Conservation (phyloP, 2,329 filamentous ascomycete genomes). For the Aspergillus sojae region DNA sequence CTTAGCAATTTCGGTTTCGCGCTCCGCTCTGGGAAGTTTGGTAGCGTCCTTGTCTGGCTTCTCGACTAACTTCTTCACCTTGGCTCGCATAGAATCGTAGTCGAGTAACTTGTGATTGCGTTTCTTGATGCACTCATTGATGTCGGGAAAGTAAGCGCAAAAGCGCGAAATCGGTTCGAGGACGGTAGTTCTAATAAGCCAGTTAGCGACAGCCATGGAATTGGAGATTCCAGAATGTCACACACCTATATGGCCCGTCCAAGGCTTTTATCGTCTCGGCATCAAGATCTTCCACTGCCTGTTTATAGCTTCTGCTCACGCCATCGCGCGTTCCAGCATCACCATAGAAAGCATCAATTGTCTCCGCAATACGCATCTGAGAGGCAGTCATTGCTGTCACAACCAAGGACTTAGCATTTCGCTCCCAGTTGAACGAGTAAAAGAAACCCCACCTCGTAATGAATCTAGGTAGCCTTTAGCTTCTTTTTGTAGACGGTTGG, state of each 20-base stretch:
- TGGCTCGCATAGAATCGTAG: slow-evolving; percentile 92
- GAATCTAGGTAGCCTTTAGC: slow-evolving; percentile 98
- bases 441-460: slow-evolving; percentile 68
- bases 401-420: slow-evolving; percentile 12
- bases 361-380: slow-evolving; percentile 72
- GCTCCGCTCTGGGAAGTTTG: slow-evolving; percentile 92
- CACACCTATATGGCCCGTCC: slow-evolving; percentile 86
- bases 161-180: slow-evolving; percentile 94
- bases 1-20: slow-evolving; percentile 93
- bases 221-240: slow-evolving; percentile 1
- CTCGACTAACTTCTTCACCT: slow-evolving; percentile 95
- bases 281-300: slow-evolving; percentile 95
- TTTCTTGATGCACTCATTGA: slow-evolving; percentile 99
- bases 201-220: not conserved
- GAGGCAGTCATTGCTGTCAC: slow-evolving; percentile 90
- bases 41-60: slow-evolving; percentile 98
- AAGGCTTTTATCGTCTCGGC: slow-evolving; percentile 98
- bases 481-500: slow-evolving; percentile 90
- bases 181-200: slow-evolving; percentile 72
- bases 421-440: not conserved
- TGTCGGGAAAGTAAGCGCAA: slow-evolving; percentile 97
- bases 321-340: slow-evolving; percentile 93
- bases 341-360: slow-evolving; percentile 98
- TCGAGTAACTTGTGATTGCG: slow-evolving; percentile 97
- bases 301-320: slow-evolving; percentile 95